Evolutionary conservation across 1,139 yeast species (phyloP).

Genomic region (Protomyces inundatus): DNA sequence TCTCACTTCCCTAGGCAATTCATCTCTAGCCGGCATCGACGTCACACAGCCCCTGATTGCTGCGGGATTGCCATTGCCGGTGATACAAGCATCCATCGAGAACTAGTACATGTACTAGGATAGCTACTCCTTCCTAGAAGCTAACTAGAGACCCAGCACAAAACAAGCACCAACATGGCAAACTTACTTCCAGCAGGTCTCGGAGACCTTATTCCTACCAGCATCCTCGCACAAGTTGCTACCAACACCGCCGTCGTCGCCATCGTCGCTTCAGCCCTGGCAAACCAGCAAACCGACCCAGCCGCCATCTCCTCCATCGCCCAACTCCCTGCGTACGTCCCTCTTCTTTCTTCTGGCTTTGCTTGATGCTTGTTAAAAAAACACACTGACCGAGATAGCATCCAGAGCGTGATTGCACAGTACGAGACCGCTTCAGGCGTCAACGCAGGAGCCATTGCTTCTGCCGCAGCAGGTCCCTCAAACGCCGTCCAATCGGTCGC

Average conservation of each 20-base stretch:
- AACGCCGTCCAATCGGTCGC: neutral
- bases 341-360: neutral
- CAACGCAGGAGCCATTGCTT: neutral
- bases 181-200: neutral
- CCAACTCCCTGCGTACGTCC: neutral
- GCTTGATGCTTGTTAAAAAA: neutral
- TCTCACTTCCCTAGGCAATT: no score
- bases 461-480: neutral
- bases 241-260: neutral
- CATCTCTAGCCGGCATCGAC: no score
- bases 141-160: no score
- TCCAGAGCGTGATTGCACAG: neutral
- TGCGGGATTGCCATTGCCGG: no score
- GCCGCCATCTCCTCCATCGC: neutral
- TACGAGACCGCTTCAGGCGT: neutral
- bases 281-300: neutral
- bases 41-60: no score
- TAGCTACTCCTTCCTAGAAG: no score
- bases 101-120: no score
- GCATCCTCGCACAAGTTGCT: neutral
- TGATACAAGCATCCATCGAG: no score
- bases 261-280: neutral
- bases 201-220: neutral
- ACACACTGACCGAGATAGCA: neutral
- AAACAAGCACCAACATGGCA: neutral